phyloP scores from a whole-genome alignment of 495 filamentous ascomycete species.

The Aspergillus diversus region DNA sequence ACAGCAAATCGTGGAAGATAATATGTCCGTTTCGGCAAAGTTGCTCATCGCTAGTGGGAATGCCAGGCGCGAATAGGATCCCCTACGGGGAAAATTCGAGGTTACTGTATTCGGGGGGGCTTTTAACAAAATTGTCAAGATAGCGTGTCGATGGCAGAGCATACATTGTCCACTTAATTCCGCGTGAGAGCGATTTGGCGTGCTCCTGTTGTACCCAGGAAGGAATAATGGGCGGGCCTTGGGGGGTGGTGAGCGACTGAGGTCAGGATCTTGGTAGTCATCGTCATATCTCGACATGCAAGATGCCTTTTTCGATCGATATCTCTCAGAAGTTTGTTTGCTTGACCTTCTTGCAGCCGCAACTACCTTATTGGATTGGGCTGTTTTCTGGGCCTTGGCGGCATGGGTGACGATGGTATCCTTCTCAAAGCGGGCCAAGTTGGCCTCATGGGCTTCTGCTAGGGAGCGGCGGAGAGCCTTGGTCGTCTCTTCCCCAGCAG shows the following conservation, averaged over 20 bases:
- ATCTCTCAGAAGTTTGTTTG: background rate
- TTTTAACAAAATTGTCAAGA: background rate
- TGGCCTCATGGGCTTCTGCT: background rate
- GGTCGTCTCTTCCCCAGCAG: background rate
- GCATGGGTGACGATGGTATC: background rate
- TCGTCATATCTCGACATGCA: background rate
- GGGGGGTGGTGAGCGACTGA: background rate
- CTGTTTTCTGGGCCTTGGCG: background rate
- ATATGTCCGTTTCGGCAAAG: conserved; percentile 1
- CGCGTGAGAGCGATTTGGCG: background rate
- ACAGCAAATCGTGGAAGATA: background rate
- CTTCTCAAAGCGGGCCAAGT: background rate
- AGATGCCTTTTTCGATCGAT: background rate
- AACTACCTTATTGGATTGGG: background rate
- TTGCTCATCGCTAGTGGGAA: conserved; percentile 2
- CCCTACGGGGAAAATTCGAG: background rate
- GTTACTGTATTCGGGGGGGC: background rate
- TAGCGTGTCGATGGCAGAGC: background rate
- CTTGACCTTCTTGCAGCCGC: background rate
- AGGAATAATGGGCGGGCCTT: background rate
- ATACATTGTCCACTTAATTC: background rate
- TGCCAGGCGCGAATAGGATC: background rate
- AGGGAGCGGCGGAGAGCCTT: background rate
- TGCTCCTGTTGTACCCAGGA: conserved; percentile 1
- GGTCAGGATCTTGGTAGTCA: background rate